phyloP scores from a whole-genome alignment of 1,139 yeast genomes.

The Hemisphaericaspora lyxosophila region DNA sequence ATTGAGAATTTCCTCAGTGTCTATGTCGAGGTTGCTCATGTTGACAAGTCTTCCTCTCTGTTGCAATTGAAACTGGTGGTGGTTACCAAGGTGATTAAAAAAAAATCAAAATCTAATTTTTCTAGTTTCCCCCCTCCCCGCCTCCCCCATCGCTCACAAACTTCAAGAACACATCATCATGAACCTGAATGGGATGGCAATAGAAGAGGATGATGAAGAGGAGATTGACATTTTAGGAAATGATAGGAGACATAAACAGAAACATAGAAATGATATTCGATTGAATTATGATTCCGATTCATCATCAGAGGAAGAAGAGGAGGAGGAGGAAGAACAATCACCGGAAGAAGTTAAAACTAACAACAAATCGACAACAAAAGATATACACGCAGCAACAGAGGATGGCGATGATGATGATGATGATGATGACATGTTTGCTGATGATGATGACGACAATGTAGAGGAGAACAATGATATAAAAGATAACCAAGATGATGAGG shows the following conservation, averaged over 20 bases:
- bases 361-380: constrained; percentile 5
- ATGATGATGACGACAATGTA: constrained; percentile 3
- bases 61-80: not conserved
- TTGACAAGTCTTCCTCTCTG: not conserved
- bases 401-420: constrained; percentile 15
- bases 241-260: constrained; percentile 21
- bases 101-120: too few species aligned
- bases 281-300: constrained; percentile 39
- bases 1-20: constrained; percentile 50
- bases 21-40: constrained; percentile 22
- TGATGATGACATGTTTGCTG: constrained; percentile 43
- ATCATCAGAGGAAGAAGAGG: constrained; percentile 19
- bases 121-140: too few species aligned
- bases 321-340: constrained; percentile 11
- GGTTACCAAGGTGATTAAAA: not conserved
- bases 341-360: constrained; percentile 13
- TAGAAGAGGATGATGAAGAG: constrained; percentile 15
- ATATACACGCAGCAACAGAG: constrained; percentile 2
- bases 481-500: constrained; percentile 23
- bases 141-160: too few species aligned
- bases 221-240: constrained; percentile 28
- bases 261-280: constrained; percentile 20
- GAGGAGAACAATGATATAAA: constrained; percentile 11
- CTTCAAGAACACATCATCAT: not conserved
- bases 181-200: not conserved